These are phyloP conservation scores for Kazachstania sp. DNA, from an alignment of 1,139 yeast genomes.

Conservation along the genomic window DNA sequence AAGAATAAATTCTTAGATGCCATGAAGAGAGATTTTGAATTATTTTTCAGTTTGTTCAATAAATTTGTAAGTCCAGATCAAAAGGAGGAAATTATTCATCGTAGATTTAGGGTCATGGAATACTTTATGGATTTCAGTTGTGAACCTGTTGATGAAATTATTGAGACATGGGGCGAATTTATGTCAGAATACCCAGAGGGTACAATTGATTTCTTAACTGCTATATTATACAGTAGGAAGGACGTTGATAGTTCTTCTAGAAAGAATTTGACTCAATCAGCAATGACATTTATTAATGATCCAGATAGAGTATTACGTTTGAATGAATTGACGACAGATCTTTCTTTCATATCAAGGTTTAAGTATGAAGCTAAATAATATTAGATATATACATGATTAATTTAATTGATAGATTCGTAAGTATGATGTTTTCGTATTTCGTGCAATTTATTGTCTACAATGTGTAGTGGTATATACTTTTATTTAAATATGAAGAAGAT, in stretches of 20 bases:
- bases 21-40: slow-evolving; percentile 62
- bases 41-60: slow-evolving; percentile 54
- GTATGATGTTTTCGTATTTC: too few species aligned
- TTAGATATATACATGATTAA: neutral
- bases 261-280: slow-evolving; percentile 20
- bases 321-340: slow-evolving; percentile 7
- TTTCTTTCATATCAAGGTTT: slow-evolving; percentile 22
- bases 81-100: slow-evolving; percentile 33
- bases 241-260: slow-evolving; percentile 29
- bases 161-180: slow-evolving; percentile 52
- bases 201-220: slow-evolving; percentile 56
- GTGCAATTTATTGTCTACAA: too few species aligned
- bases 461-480: neutral
- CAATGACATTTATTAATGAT: slow-evolving; percentile 14
- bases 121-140: slow-evolving; percentile 61
- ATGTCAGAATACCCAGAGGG: slow-evolving; percentile 56
- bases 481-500: slow-evolving; percentile 25
- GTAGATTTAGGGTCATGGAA: slow-evolving; percentile 61
- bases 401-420: too few species aligned
- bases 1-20: slow-evolving; percentile 42
- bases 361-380: slow-evolving; percentile 2
- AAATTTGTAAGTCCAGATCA: slow-evolving; percentile 38
- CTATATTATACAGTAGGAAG: slow-evolving; percentile 37
- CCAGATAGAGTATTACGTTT: slow-evolving; percentile 12
- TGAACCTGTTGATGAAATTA: slow-evolving; percentile 42